Conservation (phyloP, 2,329 filamentous ascomycete genomes). For the Colletotrichum sansevieriae region DNA sequence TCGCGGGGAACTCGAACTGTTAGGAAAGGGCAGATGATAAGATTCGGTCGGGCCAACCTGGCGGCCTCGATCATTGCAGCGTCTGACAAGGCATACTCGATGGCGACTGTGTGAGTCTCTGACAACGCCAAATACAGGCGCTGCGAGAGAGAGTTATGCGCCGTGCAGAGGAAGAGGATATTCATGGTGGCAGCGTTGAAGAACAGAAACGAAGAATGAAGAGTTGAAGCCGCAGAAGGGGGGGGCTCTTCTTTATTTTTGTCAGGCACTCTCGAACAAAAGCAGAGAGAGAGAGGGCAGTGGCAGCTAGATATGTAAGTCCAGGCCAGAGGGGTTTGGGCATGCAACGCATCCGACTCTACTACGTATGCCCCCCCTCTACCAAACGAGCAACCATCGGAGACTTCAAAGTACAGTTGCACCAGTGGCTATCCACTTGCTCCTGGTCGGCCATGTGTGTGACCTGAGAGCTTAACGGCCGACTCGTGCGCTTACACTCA, state of each 20-base stretch:
- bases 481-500: constrained; percentile 26
- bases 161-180: constrained; percentile 59
- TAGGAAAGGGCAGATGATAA: constrained; percentile 58
- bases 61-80: constrained; percentile 55
- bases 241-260: neutral
- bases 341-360: constrained; percentile 9
- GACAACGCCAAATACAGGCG: constrained; percentile 53
- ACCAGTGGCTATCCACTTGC: constrained; percentile 18
- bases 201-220: constrained; percentile 1
- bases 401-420: constrained; percentile 25
- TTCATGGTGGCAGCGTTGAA: constrained; percentile 47
- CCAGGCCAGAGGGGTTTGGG: constrained; percentile 20
- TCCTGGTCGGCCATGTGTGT: constrained; percentile 26
- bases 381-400: constrained; percentile 20
- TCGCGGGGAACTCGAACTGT: constrained; percentile 53
- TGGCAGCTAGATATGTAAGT: constrained; percentile 29
- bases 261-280: neutral
- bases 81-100: constrained; percentile 54
- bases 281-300: constrained; percentile 22
- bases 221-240: neutral
- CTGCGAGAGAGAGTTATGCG: constrained; percentile 59
- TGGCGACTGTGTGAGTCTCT: constrained; percentile 52
- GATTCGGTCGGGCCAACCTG: constrained; percentile 51
- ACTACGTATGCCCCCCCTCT: constrained; percentile 6
- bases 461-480: constrained; percentile 32